These are phyloP conservation scores for Byssothecium circinans DNA, from an alignment of 2,329 filamentous ascomycete species.

Conservation along the genomic window DNA sequence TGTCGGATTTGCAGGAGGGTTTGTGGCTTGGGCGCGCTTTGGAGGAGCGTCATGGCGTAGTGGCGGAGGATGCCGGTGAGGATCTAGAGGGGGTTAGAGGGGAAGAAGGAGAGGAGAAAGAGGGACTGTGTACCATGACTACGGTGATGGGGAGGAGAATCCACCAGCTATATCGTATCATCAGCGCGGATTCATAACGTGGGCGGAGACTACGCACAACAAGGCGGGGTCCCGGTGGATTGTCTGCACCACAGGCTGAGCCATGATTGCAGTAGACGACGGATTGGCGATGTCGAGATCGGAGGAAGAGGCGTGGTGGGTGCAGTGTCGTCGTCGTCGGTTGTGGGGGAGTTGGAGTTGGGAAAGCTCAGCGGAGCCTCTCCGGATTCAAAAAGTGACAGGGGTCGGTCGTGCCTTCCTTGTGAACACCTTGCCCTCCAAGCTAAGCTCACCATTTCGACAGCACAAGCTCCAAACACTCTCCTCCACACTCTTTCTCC, in stretches of 20 bases:
- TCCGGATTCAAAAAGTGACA: slow-evolving; percentile 23
- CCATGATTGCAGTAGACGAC: slow-evolving; percentile 61
- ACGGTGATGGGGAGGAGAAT: slow-evolving; percentile 96
- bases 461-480: slow-evolving; percentile 11
- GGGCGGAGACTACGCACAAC: slow-evolving; percentile 66
- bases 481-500: slow-evolving; percentile 1
- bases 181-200: slow-evolving; percentile 21
- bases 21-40: slow-evolving; percentile 79
- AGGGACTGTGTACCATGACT: slow-evolving; percentile 71
- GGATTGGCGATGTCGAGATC: slow-evolving; percentile 14
- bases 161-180: slow-evolving; percentile 78
- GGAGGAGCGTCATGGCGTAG: slow-evolving; percentile 91
- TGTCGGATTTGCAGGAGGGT: slow-evolving; percentile 77
- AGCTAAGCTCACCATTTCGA: slow-evolving; percentile 16
- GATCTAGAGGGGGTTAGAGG: slow-evolving; percentile 56
- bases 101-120: background rate
- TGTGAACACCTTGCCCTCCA: slow-evolving; percentile 42
- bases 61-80: slow-evolving; percentile 94
- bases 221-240: slow-evolving; percentile 98
- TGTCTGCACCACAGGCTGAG: slow-evolving; percentile 83
- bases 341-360: slow-evolving; percentile 4
- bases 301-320: slow-evolving; percentile 12
- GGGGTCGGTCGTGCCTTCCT: slow-evolving; percentile 33
- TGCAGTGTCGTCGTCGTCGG: slow-evolving; percentile 17
- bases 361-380: slow-evolving; percentile 32